These are phyloP conservation scores for Agaricus blazei DNA, from an alignment of 768 basidiomycete genomes.

Conservation along the genomic window DNA sequence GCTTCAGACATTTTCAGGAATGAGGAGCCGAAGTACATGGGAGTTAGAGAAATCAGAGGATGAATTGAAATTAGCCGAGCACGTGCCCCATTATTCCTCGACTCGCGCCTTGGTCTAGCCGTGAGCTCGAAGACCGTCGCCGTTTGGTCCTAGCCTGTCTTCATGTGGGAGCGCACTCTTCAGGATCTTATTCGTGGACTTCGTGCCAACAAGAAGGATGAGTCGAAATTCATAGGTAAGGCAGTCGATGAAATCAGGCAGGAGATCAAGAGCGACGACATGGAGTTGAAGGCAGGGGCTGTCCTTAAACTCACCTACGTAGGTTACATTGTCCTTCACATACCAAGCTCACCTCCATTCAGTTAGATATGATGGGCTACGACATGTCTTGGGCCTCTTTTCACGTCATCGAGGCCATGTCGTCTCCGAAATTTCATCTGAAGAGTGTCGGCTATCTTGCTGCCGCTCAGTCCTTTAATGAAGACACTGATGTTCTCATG, in stretches of 20 bases:
- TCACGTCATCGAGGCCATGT: slow-evolving; percentile 98
- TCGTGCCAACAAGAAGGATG: slow-evolving; percentile 92
- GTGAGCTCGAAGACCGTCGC: no score
- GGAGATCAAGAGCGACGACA: slow-evolving; percentile 91
- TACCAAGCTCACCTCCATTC: neutral
- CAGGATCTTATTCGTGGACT: slow-evolving; percentile 95
- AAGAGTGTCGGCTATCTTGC: slow-evolving; percentile 96
- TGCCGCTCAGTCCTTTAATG: slow-evolving; percentile 83
- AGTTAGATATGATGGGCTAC: slow-evolving; percentile 98
- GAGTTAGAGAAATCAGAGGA: no score
- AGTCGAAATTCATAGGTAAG: slow-evolving; percentile 85
- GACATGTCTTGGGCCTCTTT: slow-evolving; percentile 97
- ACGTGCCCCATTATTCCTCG: no score
- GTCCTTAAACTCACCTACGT: slow-evolving; percentile 97
- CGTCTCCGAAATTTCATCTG: slow-evolving; percentile 83
- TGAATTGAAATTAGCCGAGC: neutral
- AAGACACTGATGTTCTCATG: slow-evolving; percentile 96
- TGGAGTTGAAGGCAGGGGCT: slow-evolving; percentile 94
- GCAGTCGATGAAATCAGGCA: slow-evolving; percentile 91
- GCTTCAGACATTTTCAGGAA: no score
- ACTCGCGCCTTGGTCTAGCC: no score
- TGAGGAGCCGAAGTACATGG: no score
- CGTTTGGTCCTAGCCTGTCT: neutral
- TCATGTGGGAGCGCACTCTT: slow-evolving; percentile 95
- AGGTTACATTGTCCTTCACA: slow-evolving; percentile 30